These are phyloP conservation scores for Ogataea dorogensis DNA, from an alignment of 805 yeast genomes.

Conservation along the genomic window DNA sequence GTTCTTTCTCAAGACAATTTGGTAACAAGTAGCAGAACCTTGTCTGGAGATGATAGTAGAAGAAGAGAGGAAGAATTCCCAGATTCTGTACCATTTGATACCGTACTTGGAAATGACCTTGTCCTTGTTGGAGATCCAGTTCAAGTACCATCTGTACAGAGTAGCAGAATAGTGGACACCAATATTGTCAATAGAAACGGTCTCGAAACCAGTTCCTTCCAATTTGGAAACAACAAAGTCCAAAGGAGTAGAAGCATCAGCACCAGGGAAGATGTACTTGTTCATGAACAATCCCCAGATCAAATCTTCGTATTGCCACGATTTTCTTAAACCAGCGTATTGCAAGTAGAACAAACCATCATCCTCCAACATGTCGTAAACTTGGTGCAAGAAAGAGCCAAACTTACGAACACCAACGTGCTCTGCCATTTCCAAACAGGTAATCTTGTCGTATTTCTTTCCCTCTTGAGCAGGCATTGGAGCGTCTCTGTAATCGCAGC, in stretches of 20 bases:
- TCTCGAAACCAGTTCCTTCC: constrained; percentile 85
- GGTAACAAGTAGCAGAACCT: constrained; percentile 91
- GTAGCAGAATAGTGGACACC: constrained; percentile 94
- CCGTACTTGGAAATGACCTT: constrained; percentile 78
- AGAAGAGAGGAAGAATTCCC: constrained; percentile 86
- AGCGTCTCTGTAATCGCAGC: constrained; percentile 88
- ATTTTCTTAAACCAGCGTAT: constrained; percentile 86
- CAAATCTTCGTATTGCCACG: constrained; percentile 93
- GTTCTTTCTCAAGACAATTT: constrained; percentile 87
- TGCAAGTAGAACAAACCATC: constrained; percentile 87
- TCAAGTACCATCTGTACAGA: constrained; percentile 90
- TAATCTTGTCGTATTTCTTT: constrained; percentile 73
- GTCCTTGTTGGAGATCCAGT: constrained; percentile 86
- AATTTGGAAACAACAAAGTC: constrained; percentile 74
- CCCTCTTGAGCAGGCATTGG: constrained; percentile 58
- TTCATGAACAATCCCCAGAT: constrained; percentile 96
- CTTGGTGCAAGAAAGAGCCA: constrained; percentile 71
- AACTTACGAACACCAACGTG: constrained; percentile 92
- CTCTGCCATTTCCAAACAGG: constrained; percentile 94
- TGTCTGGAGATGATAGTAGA: constrained; percentile 87
- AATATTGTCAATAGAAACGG: constrained; percentile 78
- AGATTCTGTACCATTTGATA: constrained; percentile 84
- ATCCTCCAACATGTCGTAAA: constrained; percentile 83
- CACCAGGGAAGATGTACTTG: constrained; percentile 96
- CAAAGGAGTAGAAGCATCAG: constrained; percentile 93